phyloP scores from a whole-genome alignment of 306 rosid genomes.

The Trichosanthes truncata region DNA sequence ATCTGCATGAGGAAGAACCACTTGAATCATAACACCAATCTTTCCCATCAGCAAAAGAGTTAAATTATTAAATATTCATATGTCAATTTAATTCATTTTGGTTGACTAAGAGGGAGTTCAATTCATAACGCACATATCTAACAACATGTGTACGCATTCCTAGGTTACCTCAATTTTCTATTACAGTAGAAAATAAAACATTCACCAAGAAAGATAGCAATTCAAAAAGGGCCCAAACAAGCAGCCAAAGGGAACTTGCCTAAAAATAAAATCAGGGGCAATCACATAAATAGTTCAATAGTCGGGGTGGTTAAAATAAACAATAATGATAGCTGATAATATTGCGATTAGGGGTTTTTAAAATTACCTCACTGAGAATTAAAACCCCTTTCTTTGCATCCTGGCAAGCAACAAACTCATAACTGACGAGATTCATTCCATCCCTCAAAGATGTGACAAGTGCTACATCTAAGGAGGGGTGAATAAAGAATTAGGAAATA shows the following conservation, averaged over 20 bases:
- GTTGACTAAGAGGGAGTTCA: not conserved
- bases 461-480: slow-evolving; percentile 51
- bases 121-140: not conserved
- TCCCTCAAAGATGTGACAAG: slow-evolving; percentile 79
- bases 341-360: not conserved
- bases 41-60: not conserved
- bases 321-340: slow-evolving; percentile 13
- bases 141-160: not conserved
- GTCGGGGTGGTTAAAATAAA: not conserved
- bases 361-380: slow-evolving; percentile 72
- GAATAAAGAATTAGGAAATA: slow-evolving; percentile 1
- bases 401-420: slow-evolving; percentile 90
- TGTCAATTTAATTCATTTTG: not conserved
- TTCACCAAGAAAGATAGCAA: not conserved
- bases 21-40: not conserved
- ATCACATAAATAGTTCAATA: not conserved
- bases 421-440: slow-evolving; percentile 92
- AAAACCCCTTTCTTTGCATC: slow-evolving; percentile 76
- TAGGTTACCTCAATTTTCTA: not conserved
- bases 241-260: not conserved
- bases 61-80: not conserved
- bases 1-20: not conserved
- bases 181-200: not conserved
- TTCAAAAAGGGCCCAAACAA: not conserved
- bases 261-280: not conserved